These are phyloP conservation scores for Colletotrichum spaethianum DNA, from an alignment of 2,329 filamentous ascomycete genomes.

Conservation along the genomic window DNA sequence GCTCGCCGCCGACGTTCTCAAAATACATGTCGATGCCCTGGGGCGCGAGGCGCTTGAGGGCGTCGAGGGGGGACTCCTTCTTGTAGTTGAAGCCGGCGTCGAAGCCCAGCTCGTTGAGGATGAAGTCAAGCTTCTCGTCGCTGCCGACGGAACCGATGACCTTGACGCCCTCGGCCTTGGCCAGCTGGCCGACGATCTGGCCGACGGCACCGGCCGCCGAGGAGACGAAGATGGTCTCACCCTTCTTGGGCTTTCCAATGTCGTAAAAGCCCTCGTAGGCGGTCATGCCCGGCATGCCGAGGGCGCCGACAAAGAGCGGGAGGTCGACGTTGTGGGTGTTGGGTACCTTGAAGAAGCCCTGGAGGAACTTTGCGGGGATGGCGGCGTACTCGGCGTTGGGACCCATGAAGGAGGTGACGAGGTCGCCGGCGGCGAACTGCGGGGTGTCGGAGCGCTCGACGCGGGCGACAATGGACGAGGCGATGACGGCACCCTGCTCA, in stretches of 20 bases:
- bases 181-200: constrained; percentile 86
- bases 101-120: constrained; percentile 65
- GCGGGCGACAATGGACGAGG: constrained; percentile 74
- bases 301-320: constrained; percentile 78
- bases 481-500: constrained; percentile 73
- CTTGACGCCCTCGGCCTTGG: constrained; percentile 83
- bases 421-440: constrained; percentile 63
- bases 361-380: constrained; percentile 37
- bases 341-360: constrained; percentile 58
- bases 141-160: constrained; percentile 87
- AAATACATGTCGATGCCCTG: constrained; percentile 81
- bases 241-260: constrained; percentile 73
- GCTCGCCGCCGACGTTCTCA: constrained; percentile 68
- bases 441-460: constrained; percentile 78
- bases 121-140: constrained; percentile 83
- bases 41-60: constrained; percentile 79
- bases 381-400: constrained; percentile 77
- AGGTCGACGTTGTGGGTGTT: constrained; percentile 79
- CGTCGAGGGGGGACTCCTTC: constrained; percentile 79
- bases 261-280: constrained; percentile 79
- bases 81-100: constrained; percentile 88
- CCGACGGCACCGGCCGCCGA: constrained; percentile 87
- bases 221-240: constrained; percentile 85
- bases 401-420: constrained; percentile 62
- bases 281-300: constrained; percentile 74